Conservation (phyloP, 495 filamentous ascomycete species). For the Penicillium argentinense region DNA sequence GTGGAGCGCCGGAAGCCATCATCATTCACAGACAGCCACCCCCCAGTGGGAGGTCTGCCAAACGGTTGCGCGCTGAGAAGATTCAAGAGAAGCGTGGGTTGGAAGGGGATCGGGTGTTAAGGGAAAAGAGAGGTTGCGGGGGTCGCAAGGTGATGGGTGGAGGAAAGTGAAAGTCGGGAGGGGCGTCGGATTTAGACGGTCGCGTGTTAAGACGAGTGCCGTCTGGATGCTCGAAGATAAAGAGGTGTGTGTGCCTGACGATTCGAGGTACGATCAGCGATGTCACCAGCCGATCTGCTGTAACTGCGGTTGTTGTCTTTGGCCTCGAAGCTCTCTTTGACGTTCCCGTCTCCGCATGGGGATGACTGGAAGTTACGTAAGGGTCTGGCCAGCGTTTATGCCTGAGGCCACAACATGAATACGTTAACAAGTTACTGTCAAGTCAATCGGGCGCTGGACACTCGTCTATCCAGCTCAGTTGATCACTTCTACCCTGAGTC, state of each 20-base stretch:
- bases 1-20: slow-evolving; percentile 50
- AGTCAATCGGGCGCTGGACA: no score
- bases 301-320: neutral
- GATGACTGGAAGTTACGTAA: neutral
- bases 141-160: neutral
- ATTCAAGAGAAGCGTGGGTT: neutral
- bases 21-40: slow-evolving; percentile 42
- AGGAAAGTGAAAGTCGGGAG: no score
- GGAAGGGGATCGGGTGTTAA: neutral
- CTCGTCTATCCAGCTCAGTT: no score
- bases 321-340: neutral
- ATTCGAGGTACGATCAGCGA: no score
- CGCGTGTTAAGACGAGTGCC: no score
- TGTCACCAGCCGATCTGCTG: no score
- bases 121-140: neutral
- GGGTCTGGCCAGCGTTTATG: no score
- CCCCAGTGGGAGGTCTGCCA: slow-evolving; percentile 21
- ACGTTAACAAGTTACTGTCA: no score
- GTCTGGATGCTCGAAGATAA: no score
- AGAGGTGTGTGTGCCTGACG: no score
- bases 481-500: no score
- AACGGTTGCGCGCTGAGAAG: slow-evolving; percentile 1
- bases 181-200: no score
- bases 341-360: neutral
- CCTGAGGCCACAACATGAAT: neutral